phyloP scores from a whole-genome alignment of 2,329 filamentous ascomycete species.

The Eutypella sp. region DNA sequence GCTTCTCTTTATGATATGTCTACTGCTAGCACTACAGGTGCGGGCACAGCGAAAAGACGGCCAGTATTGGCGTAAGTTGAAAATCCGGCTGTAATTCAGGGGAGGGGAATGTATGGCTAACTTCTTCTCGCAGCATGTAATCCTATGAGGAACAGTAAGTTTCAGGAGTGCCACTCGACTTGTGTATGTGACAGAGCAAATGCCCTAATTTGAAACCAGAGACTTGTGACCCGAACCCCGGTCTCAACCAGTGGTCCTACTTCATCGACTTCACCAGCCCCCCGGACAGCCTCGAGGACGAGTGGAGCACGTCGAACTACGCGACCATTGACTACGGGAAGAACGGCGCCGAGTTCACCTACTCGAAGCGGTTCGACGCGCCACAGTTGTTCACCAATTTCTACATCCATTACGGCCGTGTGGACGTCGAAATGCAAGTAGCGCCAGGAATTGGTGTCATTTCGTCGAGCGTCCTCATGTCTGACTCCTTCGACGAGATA shows the following conservation, averaged over 20 bases:
- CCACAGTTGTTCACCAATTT: conserved; percentile 15
- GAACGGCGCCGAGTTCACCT: conserved; percentile 15
- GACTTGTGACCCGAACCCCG: conserved; percentile 12
- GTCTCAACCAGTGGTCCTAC: conserved; percentile 9
- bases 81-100: neutral
- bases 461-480: conserved; percentile 13
- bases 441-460: conserved; percentile 15
- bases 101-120: neutral
- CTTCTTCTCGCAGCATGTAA: conserved; percentile 5
- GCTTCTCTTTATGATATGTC: neutral
- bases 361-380: conserved; percentile 11
- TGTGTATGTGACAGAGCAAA: too few relatives aligned
- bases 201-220: conserved; percentile 1
- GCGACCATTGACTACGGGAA: conserved; percentile 11
- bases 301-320: conserved; percentile 15
- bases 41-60: conserved; percentile 8
- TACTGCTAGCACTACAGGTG: neutral
- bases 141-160: conserved; percentile 10
- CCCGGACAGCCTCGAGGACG: neutral
- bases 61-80: conserved; percentile 11
- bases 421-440: conserved; percentile 15
- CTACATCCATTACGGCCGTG: conserved; percentile 13
- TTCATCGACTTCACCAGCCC: conserved; percentile 15
- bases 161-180: neutral
- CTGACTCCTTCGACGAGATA: conserved; percentile 16